A percentile compares a stretch with the other conserved stretches of the same genome.
These are phyloP conservation scores for Dothidotthia symphoricarpi DNA, from an alignment of 2,329 filamentous ascomycete species.

Conservation along the genomic window DNA sequence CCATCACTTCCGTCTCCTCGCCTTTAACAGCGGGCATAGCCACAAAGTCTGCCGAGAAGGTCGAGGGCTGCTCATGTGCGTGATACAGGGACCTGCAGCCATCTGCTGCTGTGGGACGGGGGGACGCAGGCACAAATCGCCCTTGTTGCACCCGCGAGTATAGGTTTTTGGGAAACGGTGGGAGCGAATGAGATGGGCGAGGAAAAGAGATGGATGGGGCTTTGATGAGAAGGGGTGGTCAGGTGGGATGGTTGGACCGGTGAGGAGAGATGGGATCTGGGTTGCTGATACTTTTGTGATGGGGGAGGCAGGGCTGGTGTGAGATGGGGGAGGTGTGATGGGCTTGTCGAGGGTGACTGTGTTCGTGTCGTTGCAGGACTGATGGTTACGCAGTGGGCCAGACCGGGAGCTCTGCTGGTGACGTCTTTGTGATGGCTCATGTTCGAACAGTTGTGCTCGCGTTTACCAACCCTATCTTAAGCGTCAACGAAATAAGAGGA, in stretches of 20 bases:
- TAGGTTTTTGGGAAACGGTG: constrained; percentile 8
- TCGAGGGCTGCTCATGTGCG: constrained; percentile 6
- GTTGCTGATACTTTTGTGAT: no score
- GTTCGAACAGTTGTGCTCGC: no score
- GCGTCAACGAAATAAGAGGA: no score
- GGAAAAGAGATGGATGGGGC: background rate
- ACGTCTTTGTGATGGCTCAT: background rate
- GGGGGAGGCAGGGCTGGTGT: no score
- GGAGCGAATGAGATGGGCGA: constrained; percentile 1
- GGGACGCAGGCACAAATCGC: constrained; percentile 7
- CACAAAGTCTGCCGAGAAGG: constrained; percentile 4
- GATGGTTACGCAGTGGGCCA: no score
- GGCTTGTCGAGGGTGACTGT: no score
- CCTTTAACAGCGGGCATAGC: no score
- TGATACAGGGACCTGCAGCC: constrained; percentile 12
- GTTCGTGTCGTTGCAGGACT: no score
- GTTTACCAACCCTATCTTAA: no score
- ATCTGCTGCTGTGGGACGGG: constrained; percentile 11
- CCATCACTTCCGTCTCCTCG: no score
- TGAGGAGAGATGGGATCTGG: no score
- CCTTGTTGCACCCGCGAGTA: constrained; percentile 16
- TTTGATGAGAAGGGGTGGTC: background rate
- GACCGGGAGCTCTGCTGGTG: background rate
- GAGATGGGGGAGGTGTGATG: no score
- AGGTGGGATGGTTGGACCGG: background rate